These are phyloP conservation scores for Phaseolus lunatus DNA, from an alignment of 306 rosid genomes.

Conservation along the genomic window DNA sequence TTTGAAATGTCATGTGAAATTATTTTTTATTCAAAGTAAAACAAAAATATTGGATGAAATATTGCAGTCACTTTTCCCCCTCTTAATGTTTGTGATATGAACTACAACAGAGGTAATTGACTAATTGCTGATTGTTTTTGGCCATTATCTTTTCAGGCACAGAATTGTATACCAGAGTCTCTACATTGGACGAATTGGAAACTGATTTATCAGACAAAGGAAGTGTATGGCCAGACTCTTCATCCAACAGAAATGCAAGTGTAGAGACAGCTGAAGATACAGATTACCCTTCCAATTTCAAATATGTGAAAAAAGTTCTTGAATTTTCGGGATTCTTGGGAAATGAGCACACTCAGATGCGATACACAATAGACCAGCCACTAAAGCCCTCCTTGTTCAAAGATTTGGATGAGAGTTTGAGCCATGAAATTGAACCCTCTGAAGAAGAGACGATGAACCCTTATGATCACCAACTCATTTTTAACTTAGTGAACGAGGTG, in stretches of 20 bases:
- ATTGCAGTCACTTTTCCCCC: background rate
- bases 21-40: constrained; percentile 2
- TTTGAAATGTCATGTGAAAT: constrained; percentile 15
- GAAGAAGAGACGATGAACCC: constrained; percentile 38
- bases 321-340: constrained; percentile 67
- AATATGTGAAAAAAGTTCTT: constrained; percentile 65
- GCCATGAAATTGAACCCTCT: constrained; percentile 51
- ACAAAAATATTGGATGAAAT: background rate
- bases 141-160: constrained; percentile 48
- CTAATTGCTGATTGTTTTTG: constrained; percentile 16
- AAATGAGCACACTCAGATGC: constrained; percentile 51
- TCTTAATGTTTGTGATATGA: constrained; percentile 32
- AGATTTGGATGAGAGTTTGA: constrained; percentile 52
- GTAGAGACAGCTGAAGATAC: constrained; percentile 40
- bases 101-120: background rate
- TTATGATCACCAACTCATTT: constrained; percentile 66
- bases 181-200: constrained; percentile 44
- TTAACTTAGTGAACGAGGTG: constrained; percentile 70
- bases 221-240: constrained; percentile 27
- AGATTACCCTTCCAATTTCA: constrained; percentile 55
- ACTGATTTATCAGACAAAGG: constrained; percentile 33
- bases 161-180: constrained; percentile 13
- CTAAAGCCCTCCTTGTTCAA: constrained; percentile 58
- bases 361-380: constrained; percentile 62
- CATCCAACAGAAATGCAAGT: constrained; percentile 7